Percentiles rank a stretch among this genome's conserved stretches.
Evolutionary conservation across 129 eudicot species (phyloP).

Genomic region (Escallonia rubra): DNA sequence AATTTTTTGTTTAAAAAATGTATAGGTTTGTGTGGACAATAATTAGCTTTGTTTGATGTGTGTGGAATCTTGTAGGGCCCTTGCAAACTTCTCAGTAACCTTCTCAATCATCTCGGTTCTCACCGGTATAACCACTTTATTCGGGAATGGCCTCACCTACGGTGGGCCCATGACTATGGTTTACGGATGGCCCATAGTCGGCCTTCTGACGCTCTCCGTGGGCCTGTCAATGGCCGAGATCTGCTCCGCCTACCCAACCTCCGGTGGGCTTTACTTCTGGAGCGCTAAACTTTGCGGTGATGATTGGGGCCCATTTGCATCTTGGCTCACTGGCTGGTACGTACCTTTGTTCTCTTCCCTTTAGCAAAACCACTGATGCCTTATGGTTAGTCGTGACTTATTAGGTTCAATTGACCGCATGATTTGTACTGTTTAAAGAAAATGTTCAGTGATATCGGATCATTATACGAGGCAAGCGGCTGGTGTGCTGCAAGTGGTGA

Average conservation of each 20-base stretch:
- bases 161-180: slow-evolving; percentile 74
- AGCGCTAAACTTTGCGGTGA: slow-evolving; percentile 60
- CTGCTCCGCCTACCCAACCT: slow-evolving; percentile 71
- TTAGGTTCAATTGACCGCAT: no score
- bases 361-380: no score
- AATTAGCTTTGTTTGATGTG: no score
- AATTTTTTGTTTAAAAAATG: no score
- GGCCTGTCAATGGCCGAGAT: slow-evolving; percentile 79
- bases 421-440: no score
- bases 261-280: slow-evolving; percentile 78
- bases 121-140: slow-evolving; percentile 58
- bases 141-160: slow-evolving; percentile 37
- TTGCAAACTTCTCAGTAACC: slow-evolving; percentile 49
- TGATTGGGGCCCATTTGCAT: slow-evolving; percentile 58
- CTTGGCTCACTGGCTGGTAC: slow-evolving; percentile 85
- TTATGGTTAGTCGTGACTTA: no score
- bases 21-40: no score
- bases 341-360: not conserved
- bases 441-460: no score
- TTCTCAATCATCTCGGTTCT: slow-evolving; percentile 60
- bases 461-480: no score
- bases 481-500: no score
- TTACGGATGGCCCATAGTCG: slow-evolving; percentile 62
- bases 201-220: slow-evolving; percentile 38
- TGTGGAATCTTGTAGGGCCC: slow-evolving; percentile 19